A percentile compares a stretch with the other conserved stretches of the same genome.
phyloP scores from a whole-genome alignment of 129 eudicot species.

The Mikania micrantha region DNA sequence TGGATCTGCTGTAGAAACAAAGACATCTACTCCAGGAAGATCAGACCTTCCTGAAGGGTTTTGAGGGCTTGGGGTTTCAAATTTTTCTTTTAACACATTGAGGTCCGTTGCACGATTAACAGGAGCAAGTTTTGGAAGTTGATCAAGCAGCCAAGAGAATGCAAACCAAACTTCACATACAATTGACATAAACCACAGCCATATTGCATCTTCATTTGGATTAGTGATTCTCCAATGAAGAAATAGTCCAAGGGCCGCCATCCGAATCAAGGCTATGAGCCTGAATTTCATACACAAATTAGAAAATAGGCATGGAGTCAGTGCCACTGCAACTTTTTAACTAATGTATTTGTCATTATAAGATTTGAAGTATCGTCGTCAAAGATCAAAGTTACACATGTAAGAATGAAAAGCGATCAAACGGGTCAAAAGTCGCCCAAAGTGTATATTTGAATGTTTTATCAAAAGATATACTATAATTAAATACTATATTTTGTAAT shows the following conservation, averaged over 20 bases:
- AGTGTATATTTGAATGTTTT: neutral
- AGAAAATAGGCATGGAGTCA: neutral
- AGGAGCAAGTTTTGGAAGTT: slow-evolving; percentile 60
- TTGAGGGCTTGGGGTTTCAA: slow-evolving; percentile 46
- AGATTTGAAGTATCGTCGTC: neutral
- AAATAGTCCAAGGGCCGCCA: slow-evolving; percentile 49
- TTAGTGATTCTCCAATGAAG: slow-evolving; percentile 52
- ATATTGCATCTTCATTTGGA: slow-evolving; percentile 58
- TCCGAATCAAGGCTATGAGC: slow-evolving; percentile 44
- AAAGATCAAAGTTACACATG: neutral
- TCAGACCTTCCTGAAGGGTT: slow-evolving; percentile 65
- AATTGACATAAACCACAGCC: slow-evolving; percentile 66
- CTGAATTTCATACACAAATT: slow-evolving; percentile 27
- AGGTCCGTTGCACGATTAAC: slow-evolving; percentile 63
- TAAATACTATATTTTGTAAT: too few relatives aligned
- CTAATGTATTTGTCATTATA: neutral
- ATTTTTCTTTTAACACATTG: slow-evolving; percentile 45
- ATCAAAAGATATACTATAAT: neutral
- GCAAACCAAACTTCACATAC: slow-evolving; percentile 66
- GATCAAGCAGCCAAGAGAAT: slow-evolving; percentile 68
- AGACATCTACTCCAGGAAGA: slow-evolving; percentile 58
- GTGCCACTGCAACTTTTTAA: neutral
- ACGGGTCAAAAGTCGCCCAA: neutral
- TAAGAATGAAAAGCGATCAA: neutral
- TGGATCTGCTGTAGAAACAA: slow-evolving; percentile 71